These are phyloP conservation scores for Hamigera avellanea DNA, from an alignment of 495 filamentous ascomycete species.

Conservation along the genomic window DNA sequence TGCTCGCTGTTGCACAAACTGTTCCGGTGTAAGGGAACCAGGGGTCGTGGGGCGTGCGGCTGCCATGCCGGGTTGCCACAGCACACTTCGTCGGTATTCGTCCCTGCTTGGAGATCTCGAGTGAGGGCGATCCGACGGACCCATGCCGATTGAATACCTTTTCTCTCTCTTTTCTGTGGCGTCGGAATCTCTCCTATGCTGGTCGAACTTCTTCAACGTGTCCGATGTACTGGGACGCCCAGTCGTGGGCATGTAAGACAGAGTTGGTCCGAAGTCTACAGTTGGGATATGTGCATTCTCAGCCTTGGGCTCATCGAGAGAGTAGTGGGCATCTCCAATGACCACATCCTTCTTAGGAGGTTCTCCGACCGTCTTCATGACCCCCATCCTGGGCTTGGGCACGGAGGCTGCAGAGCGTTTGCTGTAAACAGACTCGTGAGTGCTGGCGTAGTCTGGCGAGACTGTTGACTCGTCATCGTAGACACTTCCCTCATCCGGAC, in stretches of 20 bases:
- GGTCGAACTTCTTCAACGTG: slow-evolving; percentile 23
- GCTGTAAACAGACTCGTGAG: slow-evolving; percentile 51
- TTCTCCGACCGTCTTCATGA: slow-evolving; percentile 70
- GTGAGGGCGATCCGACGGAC: slow-evolving; percentile 19
- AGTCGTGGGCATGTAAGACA: slow-evolving; percentile 47
- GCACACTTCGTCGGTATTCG: slow-evolving; percentile 47
- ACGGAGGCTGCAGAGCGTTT: slow-evolving; percentile 42
- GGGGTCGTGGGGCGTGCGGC: slow-evolving; percentile 32
- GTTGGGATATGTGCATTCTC: slow-evolving; percentile 49
- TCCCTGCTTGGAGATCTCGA: slow-evolving; percentile 30
- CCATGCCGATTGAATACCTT: slow-evolving; percentile 14
- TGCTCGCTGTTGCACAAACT: slow-evolving; percentile 80
- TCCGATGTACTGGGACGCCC: slow-evolving; percentile 27
- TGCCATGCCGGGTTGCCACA: slow-evolving; percentile 71
- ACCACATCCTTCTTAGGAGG: slow-evolving; percentile 37
- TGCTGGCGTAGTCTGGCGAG: slow-evolving; percentile 61
- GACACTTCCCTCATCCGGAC: slow-evolving; percentile 31
- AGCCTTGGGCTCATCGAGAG: slow-evolving; percentile 18
- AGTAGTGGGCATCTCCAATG: slow-evolving; percentile 51
- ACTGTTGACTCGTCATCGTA: slow-evolving; percentile 38
- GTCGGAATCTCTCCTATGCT: slow-evolving; percentile 29
- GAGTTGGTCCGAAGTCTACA: slow-evolving; percentile 82
- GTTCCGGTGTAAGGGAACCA: slow-evolving; percentile 48
- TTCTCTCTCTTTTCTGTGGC: slow-evolving; percentile 13
- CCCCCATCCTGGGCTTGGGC: slow-evolving; percentile 67